Conservation (phyloP, 441 rosid species). For the Theobroma grandiflorum region DNA sequence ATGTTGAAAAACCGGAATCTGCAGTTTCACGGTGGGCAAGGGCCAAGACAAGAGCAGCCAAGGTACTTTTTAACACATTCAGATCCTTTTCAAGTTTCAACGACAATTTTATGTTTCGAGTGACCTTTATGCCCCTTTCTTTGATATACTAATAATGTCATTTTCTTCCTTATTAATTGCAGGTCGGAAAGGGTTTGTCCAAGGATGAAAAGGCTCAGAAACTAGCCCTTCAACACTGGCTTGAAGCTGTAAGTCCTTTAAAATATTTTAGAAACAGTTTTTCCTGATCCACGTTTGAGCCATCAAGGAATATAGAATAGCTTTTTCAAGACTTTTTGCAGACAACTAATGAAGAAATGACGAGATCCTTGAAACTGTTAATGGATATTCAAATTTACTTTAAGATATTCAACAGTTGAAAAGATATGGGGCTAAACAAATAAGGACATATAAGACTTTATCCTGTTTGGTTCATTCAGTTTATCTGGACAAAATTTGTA, state of each 20-base stretch:
- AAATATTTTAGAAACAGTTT: background rate
- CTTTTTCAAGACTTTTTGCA: background rate
- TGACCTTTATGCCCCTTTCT: background rate
- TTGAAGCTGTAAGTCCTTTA: slow-evolving; percentile 65
- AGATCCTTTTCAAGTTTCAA: background rate
- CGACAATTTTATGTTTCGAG: background rate
- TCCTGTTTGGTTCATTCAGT: background rate
- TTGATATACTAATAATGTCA: background rate
- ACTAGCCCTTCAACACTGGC: slow-evolving; percentile 74
- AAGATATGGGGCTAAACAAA: no score
- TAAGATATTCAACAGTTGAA: background rate
- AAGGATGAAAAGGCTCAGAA: slow-evolving; percentile 76
- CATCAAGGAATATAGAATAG: background rate
- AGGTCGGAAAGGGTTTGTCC: slow-evolving; percentile 67
- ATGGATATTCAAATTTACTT: no score
- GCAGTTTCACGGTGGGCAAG: slow-evolving; percentile 74
- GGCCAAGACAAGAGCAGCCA: slow-evolving; percentile 75
- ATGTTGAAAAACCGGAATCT: slow-evolving; percentile 59
- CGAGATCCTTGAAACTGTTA: background rate
- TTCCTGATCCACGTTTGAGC: background rate
- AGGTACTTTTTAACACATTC: slow-evolving; percentile 28
- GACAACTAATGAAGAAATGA: background rate
- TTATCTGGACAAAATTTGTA: background rate
- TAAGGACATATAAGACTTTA: no score
- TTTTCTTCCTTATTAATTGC: background rate